Evolutionary conservation across 2,329 filamentous ascomycete genomes (phyloP).

Genomic region (Tympanopsis confertula): DNA sequence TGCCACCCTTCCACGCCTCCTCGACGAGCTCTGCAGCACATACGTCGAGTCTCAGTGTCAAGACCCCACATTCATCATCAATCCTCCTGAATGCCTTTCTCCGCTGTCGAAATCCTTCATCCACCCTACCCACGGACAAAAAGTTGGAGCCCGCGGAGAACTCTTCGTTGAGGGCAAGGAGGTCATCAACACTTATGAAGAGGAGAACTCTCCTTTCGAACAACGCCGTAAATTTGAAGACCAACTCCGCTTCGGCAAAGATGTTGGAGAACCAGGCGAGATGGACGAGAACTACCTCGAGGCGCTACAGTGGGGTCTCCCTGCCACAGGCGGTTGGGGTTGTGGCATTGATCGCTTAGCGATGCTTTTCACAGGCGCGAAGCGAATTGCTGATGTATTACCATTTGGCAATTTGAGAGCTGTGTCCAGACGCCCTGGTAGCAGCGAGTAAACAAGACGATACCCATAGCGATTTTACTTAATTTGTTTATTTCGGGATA

Average conservation of each 20-base stretch:
- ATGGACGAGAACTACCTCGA: conserved; percentile 75
- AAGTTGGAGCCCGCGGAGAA: conserved; percentile 71
- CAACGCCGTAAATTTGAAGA: conserved; percentile 63
- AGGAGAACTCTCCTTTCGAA: conserved; percentile 84
- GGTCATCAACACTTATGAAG: conserved; percentile 93
- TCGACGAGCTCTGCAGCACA: conserved; percentile 66
- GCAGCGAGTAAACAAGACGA: too few species aligned
- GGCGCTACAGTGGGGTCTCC: conserved; percentile 76
- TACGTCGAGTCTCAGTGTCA: conserved; percentile 71
- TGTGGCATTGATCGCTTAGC: conserved; percentile 82
- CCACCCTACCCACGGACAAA: conserved; percentile 56
- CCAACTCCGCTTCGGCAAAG: conserved; percentile 27
- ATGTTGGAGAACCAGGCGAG: conserved; percentile 29
- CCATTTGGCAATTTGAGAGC: conserved; percentile 77
- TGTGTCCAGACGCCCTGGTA: conserved; percentile 30
- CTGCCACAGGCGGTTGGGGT: conserved; percentile 95
- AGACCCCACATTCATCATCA: conserved; percentile 70
- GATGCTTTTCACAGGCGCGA: conserved; percentile 76
- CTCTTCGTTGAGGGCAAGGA: conserved; percentile 73
- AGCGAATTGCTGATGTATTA: conserved; percentile 74
- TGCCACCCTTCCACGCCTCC: conserved; percentile 44
- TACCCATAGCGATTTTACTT: too few species aligned
- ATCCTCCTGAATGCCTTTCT: conserved; percentile 84
- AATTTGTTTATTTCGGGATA: too few species aligned
- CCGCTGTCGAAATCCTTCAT: conserved; percentile 80